Base-by-base conservation (phyloP, 352 stramenopile species). In the Pythium insidiosum region DNA sequence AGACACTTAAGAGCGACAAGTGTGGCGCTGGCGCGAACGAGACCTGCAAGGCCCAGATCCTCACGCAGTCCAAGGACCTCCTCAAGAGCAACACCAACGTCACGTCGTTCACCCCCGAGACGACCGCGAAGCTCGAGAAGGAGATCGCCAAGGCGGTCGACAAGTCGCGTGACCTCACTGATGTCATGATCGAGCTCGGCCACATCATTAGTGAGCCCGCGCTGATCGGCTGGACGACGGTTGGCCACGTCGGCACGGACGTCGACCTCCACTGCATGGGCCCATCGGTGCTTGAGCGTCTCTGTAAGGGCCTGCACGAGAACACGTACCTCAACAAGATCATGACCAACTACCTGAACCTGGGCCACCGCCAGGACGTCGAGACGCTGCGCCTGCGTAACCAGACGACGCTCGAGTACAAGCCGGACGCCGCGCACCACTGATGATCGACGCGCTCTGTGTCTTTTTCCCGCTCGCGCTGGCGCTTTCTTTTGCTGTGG, bases 211-310 rank as follows among this genome's bases (percentile, higher is more conserved):
- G 63, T 28, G 38, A 56, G 22, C 59, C 53, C 6, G 73, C 68
- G 12, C 43, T 45, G 22, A 69, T 86, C 22, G 66, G 60, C 41
- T 86, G 73, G 73, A 83, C 69, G 2, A 86, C 73, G 5, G 55
- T 67, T 31, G 73, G 68, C 15, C 73, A 86, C 56, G 68, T 84
- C 6, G 73, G 70, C 56, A 84, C 70, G 43, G 73, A 86, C 31
- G 73, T 86, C 25, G 79, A 82, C 54, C 50, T 86, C 23, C 79
- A 86, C 68, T 86, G 73, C 64, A 77, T 77, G 49, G 73, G 73
- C 11, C 73, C 73, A 3, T 47, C 40, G 1, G 46, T 79, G 16
- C 68, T 86, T 15, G 63, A 76, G 48, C 66, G 68, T 35, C 68
- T 81, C 56, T 86, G 73, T 59, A 71, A 74, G 50, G 73, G 73